Evolutionary conservation across 2,329 filamentous ascomycete species (phyloP).

Genomic region (Blastomyces emzantsi): DNA sequence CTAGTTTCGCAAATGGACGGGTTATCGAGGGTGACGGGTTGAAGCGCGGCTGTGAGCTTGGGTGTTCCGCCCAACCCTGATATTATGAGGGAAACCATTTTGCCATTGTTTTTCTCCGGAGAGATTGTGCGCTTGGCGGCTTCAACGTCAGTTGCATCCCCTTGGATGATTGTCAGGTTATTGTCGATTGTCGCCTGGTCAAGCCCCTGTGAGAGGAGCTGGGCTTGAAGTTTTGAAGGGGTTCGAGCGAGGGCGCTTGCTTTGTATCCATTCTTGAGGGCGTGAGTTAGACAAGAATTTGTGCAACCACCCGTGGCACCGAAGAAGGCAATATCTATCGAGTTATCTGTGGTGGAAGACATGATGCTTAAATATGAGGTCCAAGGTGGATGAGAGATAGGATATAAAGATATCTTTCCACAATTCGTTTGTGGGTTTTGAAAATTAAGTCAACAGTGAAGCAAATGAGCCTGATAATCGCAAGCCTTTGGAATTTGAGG

Average conservation of each 20-base stretch:
- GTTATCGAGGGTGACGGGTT: slow-evolving; percentile 21
- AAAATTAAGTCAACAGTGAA: neutral
- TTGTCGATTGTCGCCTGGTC: slow-evolving; percentile 26
- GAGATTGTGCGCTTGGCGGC: slow-evolving; percentile 35
- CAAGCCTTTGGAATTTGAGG: neutral
- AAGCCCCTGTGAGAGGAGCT: slow-evolving; percentile 37
- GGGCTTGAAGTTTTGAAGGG: slow-evolving; percentile 40
- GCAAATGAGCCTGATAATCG: neutral
- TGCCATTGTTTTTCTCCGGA: slow-evolving; percentile 17
- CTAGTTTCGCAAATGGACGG: slow-evolving; percentile 21
- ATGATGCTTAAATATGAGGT: neutral
- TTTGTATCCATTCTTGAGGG: slow-evolving; percentile 38
- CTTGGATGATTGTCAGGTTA: slow-evolving; percentile 42
- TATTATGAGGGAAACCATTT: slow-evolving; percentile 38
- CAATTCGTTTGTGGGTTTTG: neutral
- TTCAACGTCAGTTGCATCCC: slow-evolving; percentile 37
- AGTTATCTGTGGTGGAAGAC: neutral
- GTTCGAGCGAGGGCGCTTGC: slow-evolving; percentile 43
- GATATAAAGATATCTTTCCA: neutral
- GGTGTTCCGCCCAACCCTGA: slow-evolving; percentile 34
- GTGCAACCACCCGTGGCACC: slow-evolving; percentile 45
- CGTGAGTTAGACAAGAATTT: slow-evolving; percentile 35
- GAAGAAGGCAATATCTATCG: slow-evolving; percentile 38
- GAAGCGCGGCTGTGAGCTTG: slow-evolving; percentile 19
- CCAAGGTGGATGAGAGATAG: neutral